Conservation (phyloP, 2,329 filamentous ascomycete genomes). For the Tolypocladium endophyticum region DNA sequence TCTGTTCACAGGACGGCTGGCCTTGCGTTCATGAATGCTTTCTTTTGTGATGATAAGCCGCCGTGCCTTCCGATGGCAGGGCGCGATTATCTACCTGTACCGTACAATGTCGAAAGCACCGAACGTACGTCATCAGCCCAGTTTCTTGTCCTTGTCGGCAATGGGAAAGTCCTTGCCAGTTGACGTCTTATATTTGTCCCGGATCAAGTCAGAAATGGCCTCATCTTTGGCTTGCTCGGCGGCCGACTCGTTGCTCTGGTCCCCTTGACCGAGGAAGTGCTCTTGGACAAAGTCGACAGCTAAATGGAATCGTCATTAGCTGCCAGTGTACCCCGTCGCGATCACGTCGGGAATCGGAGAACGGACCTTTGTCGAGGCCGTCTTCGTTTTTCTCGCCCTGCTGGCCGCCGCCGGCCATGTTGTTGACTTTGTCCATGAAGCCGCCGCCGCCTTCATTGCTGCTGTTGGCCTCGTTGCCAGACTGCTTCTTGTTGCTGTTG, state of each 20-base stretch:
- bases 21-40: not conserved
- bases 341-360: not conserved
- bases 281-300: slow-evolving; percentile 72
- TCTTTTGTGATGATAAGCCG: not conserved
- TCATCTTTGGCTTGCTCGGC: slow-evolving; percentile 78
- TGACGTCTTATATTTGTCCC: slow-evolving; percentile 55
- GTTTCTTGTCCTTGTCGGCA: slow-evolving; percentile 51
- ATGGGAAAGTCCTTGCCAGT: slow-evolving; percentile 62
- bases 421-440: slow-evolving; percentile 61
- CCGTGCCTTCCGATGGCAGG: not conserved
- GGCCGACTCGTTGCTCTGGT: slow-evolving; percentile 62
- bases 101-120: not conserved
- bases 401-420: slow-evolving; percentile 58
- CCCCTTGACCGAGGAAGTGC: slow-evolving; percentile 57
- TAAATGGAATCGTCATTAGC: slow-evolving; percentile 19
- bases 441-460: slow-evolving; percentile 35
- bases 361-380: slow-evolving; percentile 60
- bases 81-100: not conserved
- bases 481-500: not conserved
- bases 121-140: slow-evolving; percentile 7
- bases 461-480: not conserved
- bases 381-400: slow-evolving; percentile 78
- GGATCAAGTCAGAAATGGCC: slow-evolving; percentile 63
- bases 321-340: too few relatives aligned
- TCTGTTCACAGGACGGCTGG: too few relatives aligned